Conservation (phyloP, 2,329 filamentous ascomycete genomes). For the Phaeosphaeriaceae sp. region DNA sequence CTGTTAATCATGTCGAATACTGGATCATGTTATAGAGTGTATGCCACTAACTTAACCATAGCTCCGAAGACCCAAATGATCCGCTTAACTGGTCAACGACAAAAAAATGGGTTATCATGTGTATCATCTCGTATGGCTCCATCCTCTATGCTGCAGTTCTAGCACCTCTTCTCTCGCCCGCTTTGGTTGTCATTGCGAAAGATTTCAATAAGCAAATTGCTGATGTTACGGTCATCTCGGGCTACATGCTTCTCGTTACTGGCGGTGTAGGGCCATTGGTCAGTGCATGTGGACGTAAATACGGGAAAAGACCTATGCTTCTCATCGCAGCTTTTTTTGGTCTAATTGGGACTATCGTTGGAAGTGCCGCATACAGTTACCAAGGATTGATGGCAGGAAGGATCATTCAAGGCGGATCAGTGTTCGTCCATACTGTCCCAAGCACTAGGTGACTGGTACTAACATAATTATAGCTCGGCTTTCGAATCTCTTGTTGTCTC, state of each 20-base stretch:
- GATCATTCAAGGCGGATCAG: constrained; percentile 40
- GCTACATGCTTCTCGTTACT: constrained; percentile 47
- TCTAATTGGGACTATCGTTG: constrained; percentile 37
- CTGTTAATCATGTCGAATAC: not conserved
- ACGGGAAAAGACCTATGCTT: constrained; percentile 41
- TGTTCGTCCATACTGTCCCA: constrained; percentile 9
- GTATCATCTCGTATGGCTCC: constrained; percentile 41
- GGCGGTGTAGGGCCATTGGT: constrained; percentile 43
- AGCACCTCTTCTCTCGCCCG: constrained; percentile 45
- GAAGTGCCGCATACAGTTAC: constrained; percentile 35
- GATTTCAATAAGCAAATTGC: constrained; percentile 33
- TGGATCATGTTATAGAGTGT: too few species aligned
- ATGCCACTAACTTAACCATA: constrained; percentile 55
- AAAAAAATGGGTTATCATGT: constrained; percentile 43
- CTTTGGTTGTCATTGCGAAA: constrained; percentile 40
- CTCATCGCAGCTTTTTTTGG: constrained; percentile 41
- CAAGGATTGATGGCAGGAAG: constrained; percentile 40
- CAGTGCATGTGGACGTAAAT: constrained; percentile 39
- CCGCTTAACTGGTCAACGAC: constrained; percentile 43
- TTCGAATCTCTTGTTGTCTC: constrained; percentile 46
- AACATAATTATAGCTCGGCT: constrained; percentile 29
- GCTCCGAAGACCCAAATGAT: constrained; percentile 43
- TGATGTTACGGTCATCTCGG: constrained; percentile 46
- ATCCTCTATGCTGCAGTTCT: constrained; percentile 42
- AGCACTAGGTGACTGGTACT: constrained; percentile 17